Conservation (phyloP, 164 flowering plant species). For the Aristolochia fimbriata region DNA sequence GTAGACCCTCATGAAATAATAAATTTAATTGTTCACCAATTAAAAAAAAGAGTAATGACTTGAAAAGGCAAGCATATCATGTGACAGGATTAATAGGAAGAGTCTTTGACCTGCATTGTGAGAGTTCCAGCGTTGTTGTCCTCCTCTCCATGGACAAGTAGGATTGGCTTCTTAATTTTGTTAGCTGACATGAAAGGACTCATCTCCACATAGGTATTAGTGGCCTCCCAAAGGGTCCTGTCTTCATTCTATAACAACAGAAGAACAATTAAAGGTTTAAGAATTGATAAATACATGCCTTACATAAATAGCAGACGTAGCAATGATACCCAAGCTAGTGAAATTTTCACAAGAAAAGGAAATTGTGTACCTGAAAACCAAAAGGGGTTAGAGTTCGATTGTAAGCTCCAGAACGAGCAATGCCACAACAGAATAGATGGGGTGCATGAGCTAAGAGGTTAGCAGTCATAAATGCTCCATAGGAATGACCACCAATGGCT, state of each 20-base stretch:
- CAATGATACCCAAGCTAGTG: too few species aligned
- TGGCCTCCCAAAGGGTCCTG: conserved; percentile 95
- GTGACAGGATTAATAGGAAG: too few species aligned
- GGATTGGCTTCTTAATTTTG: conserved; percentile 84
- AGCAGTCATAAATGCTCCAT: conserved; percentile 99
- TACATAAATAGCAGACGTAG: too few species aligned
- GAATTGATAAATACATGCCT: too few species aligned
- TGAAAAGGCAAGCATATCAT: too few species aligned
- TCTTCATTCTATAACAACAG: conserved; percentile 65
- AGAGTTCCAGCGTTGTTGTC: conserved; percentile 93
- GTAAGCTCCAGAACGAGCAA: conserved; percentile 98
- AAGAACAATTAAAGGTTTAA: background rate
- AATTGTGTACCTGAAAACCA: conserved; percentile 75
- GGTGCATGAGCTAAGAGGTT: conserved; percentile 97
- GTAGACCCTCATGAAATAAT: too few species aligned
- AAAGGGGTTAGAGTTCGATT: conserved; percentile 97
- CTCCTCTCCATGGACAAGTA: conserved; percentile 97
- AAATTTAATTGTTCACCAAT: too few species aligned
- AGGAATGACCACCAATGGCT: conserved; percentile 98
- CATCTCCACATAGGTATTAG: conserved; percentile 82
- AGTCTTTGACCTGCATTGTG: conserved; percentile 81
- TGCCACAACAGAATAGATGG: conserved; percentile 92
- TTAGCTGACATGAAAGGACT: conserved; percentile 97
- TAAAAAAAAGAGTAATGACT: too few species aligned
- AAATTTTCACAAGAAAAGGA: background rate